A percentile compares a stretch with the other conserved stretches of the same genome.
Conservation (phyloP, 2,329 filamentous ascomycete genomes). For the Didymella keratinophila region DNA sequence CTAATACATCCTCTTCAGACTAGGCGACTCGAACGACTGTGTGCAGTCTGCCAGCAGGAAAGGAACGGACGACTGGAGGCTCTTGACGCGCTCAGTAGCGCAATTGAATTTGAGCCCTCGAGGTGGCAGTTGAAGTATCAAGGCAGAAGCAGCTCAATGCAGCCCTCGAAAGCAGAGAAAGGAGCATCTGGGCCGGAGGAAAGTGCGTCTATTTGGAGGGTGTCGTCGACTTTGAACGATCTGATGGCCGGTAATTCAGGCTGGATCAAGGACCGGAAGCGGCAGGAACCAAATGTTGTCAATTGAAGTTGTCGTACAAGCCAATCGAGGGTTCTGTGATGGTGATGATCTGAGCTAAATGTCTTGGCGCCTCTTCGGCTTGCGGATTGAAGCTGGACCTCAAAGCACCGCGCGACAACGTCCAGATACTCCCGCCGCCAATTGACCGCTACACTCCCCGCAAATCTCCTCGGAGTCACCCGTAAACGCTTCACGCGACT, state of each 20-base stretch:
- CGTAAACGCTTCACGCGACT: not conserved
- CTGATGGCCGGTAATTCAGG: not conserved
- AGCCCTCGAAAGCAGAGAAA: not conserved
- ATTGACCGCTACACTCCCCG: slow-evolving; percentile 22
- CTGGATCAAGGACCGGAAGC: slow-evolving; percentile 21
- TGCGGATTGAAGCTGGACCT: slow-evolving; percentile 26
- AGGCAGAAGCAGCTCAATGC: not conserved
- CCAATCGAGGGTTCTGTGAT: slow-evolving; percentile 4
- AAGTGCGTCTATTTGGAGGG: not conserved
- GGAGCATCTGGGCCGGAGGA: not conserved
- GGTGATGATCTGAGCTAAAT: slow-evolving; percentile 7
- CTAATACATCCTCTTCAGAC: slow-evolving; percentile 24
- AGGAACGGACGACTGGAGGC: slow-evolving; percentile 9
- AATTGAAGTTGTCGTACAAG: not conserved
- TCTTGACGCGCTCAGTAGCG: not conserved
- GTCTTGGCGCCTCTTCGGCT: slow-evolving; percentile 12
- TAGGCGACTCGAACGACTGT: slow-evolving; percentile 19
- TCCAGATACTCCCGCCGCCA: slow-evolving; percentile 21
- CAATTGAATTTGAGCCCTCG: slow-evolving; percentile 12
- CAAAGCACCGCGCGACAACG: slow-evolving; percentile 17
- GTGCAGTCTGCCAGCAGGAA: slow-evolving; percentile 16
- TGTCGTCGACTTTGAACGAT: not conserved
- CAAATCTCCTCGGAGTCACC: slow-evolving; percentile 10
- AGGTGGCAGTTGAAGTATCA: slow-evolving; percentile 21
- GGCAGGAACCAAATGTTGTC: not conserved